A percentile compares a stretch with the other conserved stretches of the same genome.
phyloP scores from a whole-genome alignment of 768 basidiomycete species.

The Tricholoma terreum region DNA sequence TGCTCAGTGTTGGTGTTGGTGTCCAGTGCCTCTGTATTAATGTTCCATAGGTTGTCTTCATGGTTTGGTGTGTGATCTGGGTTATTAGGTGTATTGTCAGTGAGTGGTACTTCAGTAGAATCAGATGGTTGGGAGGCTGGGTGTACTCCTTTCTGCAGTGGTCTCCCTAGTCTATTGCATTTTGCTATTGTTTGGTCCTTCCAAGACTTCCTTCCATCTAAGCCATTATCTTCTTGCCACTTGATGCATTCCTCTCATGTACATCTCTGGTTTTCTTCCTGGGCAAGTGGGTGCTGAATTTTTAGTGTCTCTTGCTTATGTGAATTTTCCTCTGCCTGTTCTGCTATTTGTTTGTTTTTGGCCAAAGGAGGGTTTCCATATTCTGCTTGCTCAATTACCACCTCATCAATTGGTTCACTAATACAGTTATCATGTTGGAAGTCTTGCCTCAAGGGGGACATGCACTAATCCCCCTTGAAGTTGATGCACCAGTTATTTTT shows the following conservation, averaged over 20 bases:
- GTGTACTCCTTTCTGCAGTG: too few species aligned
- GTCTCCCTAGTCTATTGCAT: too few species aligned
- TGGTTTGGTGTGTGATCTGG: neutral
- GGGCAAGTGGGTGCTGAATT: too few species aligned
- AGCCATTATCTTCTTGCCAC: too few species aligned
- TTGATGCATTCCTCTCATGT: neutral
- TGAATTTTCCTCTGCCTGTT: too few species aligned
- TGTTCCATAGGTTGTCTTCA: slow-evolving; percentile 3
- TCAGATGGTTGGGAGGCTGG: too few species aligned
- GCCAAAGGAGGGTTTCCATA: too few species aligned
- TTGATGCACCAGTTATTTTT: neutral
- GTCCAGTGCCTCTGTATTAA: slow-evolving; percentile 5
- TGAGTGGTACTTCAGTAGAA: too few species aligned
- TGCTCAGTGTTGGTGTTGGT: neutral
- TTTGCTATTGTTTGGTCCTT: too few species aligned
- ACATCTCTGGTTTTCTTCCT: neutral
- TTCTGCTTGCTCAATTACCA: neutral
- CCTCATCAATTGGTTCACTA: too few species aligned
- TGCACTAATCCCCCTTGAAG: neutral
- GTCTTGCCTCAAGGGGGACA: neutral
- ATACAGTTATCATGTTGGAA: neutral
- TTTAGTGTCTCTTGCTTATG: neutral
- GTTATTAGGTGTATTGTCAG: neutral
- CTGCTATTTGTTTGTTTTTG: too few species aligned
- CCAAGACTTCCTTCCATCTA: too few species aligned